A percentile compares a stretch with the other conserved stretches of the same genome.
These are phyloP conservation scores for Huntiella moniliformis DNA, from an alignment of 2,329 filamentous ascomycete species.

Conservation along the genomic window DNA sequence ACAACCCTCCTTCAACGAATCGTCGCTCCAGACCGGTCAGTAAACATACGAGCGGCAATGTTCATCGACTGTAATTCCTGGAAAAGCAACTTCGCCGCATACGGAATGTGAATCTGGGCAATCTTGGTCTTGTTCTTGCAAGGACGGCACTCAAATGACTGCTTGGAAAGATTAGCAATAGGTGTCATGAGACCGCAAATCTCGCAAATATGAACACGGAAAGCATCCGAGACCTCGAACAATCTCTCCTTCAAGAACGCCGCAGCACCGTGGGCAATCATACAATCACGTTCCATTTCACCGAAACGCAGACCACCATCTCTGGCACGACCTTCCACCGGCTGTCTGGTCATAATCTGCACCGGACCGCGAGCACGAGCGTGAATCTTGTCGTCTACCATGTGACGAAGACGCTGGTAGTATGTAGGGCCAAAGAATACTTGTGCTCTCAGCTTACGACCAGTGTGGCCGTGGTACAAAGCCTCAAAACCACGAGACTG, in stretches of 20 bases:
- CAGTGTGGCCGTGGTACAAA: conserved; percentile 98
- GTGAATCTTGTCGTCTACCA: conserved; percentile 99
- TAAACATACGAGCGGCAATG: conserved; percentile 95
- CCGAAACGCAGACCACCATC: conserved; percentile 97
- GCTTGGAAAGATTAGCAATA: conserved; percentile 88
- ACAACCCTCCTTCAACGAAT: conserved; percentile 30
- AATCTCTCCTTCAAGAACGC: conserved; percentile 94
- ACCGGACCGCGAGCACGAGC: conserved; percentile 92
- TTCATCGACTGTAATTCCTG: conserved; percentile 98
- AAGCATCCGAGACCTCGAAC: conserved; percentile 94
- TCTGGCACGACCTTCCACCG: conserved; percentile 92
- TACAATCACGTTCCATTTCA: conserved; percentile 99
- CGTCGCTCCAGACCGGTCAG: conserved; percentile 57
- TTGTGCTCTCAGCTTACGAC: conserved; percentile 79
- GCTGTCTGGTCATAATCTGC: conserved; percentile 92
- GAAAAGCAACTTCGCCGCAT: conserved; percentile 94
- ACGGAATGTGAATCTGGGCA: conserved; percentile 92
- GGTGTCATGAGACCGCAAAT: conserved; percentile 98
- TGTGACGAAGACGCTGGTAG: conserved; percentile 95
- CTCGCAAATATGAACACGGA: conserved; percentile 95
- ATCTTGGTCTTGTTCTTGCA: conserved; percentile 99
- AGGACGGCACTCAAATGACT: conserved; percentile 87
- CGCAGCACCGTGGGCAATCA: conserved; percentile 98
- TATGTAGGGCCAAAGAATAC: conserved; percentile 96
- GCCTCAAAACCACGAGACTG: conserved; percentile 95